Evolutionary conservation across 2,329 filamentous ascomycete genomes (phyloP).

Genomic region (Aspergillus transmontanensis): DNA sequence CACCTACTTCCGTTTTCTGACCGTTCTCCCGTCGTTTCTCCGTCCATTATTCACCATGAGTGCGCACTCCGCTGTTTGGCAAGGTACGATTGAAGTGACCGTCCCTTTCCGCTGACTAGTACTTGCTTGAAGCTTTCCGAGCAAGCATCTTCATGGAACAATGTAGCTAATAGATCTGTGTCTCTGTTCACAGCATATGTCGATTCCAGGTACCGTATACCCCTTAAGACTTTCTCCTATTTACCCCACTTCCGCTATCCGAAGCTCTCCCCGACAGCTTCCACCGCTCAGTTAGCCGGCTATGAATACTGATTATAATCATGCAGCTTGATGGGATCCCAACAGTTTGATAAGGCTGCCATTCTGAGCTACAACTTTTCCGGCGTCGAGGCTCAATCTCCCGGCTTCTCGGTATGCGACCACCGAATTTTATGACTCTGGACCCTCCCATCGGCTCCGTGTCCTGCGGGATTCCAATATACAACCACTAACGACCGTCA

Average conservation of each 20-base stretch:
- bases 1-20: constrained; percentile 7
- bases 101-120: background rate
- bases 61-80: constrained; percentile 41
- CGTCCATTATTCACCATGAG: constrained; percentile 31
- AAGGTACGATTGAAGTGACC: constrained; percentile 28
- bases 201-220: constrained; percentile 58
- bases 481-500: constrained; percentile 10
- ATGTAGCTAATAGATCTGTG: constrained; percentile 4
- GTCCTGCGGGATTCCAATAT: constrained; percentile 2
- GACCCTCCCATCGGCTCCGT: background rate
- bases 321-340: constrained; percentile 74
- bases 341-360: constrained; percentile 79
- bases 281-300: constrained; percentile 5
- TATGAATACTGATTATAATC: constrained; percentile 11
- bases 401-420: constrained; percentile 71
- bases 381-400: constrained; percentile 73
- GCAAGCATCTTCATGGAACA: background rate
- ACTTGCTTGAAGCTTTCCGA: background rate
- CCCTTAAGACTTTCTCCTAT: constrained; percentile 16
- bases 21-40: constrained; percentile 17
- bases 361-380: constrained; percentile 81
- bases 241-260: constrained; percentile 11
- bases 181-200: constrained; percentile 55
- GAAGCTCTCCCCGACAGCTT: constrained; percentile 12
- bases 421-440: background rate